Evolutionary conservation across 805 yeast genomes (phyloP).

Genomic region (Kodamaea hsintzibuensis): DNA sequence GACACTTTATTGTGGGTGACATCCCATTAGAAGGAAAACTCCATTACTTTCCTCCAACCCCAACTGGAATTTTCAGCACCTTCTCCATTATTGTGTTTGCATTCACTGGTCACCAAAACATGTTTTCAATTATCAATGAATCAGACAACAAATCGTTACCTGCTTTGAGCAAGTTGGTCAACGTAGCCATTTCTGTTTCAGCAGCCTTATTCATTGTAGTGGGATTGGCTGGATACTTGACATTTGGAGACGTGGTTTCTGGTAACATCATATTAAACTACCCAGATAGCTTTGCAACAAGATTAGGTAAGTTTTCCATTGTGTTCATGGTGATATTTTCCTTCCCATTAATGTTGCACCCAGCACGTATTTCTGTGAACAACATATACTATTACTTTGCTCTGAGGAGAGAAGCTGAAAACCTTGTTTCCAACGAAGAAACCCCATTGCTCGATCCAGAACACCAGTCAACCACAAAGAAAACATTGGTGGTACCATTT

Average conservation of each 20-base stretch:
- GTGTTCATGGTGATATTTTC: conserved; percentile 78
- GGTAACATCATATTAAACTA: conserved; percentile 84
- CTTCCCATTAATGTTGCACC: conserved; percentile 90
- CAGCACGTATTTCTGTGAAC: conserved; percentile 79
- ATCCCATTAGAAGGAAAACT: conserved; percentile 30
- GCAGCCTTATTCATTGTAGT: conserved; percentile 63
- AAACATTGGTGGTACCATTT: conserved; percentile 28
- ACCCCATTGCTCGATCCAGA: conserved; percentile 14
- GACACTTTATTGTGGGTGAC: conserved; percentile 65
- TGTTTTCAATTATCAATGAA: conserved; percentile 87
- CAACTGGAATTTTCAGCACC: conserved; percentile 55
- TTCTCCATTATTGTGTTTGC: conserved; percentile 94
- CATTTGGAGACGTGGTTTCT: conserved; percentile 77
- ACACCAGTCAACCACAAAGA: conserved; percentile 5
- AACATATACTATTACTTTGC: conserved; percentile 55
- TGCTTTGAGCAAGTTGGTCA: conserved; percentile 48
- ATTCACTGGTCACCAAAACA: conserved; percentile 93
- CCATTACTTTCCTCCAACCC: conserved; percentile 40
- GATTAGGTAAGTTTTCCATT: conserved; percentile 78
- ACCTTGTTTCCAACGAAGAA: conserved; percentile 10
- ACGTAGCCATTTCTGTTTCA: conserved; percentile 59
- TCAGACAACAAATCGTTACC: conserved; percentile 54
- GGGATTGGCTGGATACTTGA: conserved; percentile 80
- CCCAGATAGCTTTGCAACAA: conserved; percentile 59
- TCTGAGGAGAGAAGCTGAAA: conserved; percentile 26